Conservation (phyloP, 2,329 filamentous ascomycete genomes). For the Leptographium lundbergii region DNA sequence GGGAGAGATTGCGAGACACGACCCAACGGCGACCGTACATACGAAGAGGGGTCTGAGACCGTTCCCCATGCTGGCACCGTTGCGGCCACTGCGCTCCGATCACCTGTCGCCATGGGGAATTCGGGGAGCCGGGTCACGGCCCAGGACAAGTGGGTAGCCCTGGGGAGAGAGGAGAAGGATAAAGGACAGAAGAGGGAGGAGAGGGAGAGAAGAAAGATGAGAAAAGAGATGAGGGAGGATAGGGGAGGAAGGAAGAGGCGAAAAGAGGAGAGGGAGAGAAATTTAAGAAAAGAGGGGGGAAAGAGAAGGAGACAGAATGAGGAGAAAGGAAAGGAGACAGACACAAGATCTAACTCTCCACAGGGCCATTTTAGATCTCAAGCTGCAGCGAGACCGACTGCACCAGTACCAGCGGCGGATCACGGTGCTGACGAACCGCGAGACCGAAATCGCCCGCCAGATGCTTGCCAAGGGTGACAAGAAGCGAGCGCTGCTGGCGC, state of each 20-base stretch:
- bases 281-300: too few relatives aligned
- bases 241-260: not conserved
- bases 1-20: too few relatives aligned
- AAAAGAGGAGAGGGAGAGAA: not conserved
- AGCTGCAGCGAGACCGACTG: conserved; percentile 92
- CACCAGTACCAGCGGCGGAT: conserved; percentile 93
- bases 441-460: conserved; percentile 74
- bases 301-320: too few relatives aligned
- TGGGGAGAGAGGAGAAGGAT: not conserved
- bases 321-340: not conserved
- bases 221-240: not conserved
- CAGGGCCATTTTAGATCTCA: conserved; percentile 94
- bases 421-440: conserved; percentile 69
- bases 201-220: too few relatives aligned
- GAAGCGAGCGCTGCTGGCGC: conserved; percentile 67
- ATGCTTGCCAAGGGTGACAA: conserved; percentile 74
- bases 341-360: not conserved
- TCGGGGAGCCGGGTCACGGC: conserved; percentile 45
- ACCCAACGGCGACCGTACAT: too few relatives aligned
- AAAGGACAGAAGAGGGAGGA: not conserved
- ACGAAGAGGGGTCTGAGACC: not conserved
- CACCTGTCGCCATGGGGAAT: conserved; percentile 34
- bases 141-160: conserved; percentile 65
- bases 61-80: not conserved
- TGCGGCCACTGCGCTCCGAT: not conserved